Conservation (phyloP, 768 basidiomycete genomes). For the Crepidotus variabilis region DNA sequence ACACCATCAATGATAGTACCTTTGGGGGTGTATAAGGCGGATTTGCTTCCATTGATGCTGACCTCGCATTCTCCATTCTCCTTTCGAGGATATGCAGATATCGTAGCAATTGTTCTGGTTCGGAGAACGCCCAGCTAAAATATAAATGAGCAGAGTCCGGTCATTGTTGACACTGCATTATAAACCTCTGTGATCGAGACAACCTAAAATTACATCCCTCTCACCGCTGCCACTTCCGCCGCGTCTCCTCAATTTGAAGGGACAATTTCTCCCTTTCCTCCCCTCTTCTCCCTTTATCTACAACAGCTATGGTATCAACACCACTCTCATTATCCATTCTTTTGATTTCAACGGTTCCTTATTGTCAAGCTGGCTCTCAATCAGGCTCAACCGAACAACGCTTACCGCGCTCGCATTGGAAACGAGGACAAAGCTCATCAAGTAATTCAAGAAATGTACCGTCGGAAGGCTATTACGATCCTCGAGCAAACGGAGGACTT, state of each 20-base stretch:
- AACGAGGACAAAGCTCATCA: conserved; percentile 9
- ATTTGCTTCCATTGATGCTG: too few relatives aligned
- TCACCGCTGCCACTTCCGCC: neutral
- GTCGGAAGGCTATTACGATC: conserved; percentile 57
- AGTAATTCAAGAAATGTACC: conserved; percentile 33
- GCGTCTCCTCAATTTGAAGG: neutral
- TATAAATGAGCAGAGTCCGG: neutral
- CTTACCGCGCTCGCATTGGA: conserved; percentile 11
- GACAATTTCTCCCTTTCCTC: neutral
- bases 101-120: too few relatives aligned
- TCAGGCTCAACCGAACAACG: conserved; percentile 6
- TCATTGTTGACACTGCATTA: neutral
- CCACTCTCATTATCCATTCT: conserved; percentile 17
- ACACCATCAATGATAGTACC: too few relatives aligned
- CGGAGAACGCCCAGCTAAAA: too few relatives aligned
- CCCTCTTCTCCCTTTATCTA: neutral
- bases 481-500: conserved; percentile 52
- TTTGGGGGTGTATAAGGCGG: too few relatives aligned
- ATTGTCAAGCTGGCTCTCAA: conserved; percentile 11
- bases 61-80: too few relatives aligned
- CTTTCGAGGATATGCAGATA: too few relatives aligned
- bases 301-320: conserved; percentile 11
- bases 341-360: conserved; percentile 16
- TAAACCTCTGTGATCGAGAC: neutral
- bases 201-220: neutral